phyloP scores from a whole-genome alignment of 768 basidiomycete species.

The Hemileccinum rubropunctum region DNA sequence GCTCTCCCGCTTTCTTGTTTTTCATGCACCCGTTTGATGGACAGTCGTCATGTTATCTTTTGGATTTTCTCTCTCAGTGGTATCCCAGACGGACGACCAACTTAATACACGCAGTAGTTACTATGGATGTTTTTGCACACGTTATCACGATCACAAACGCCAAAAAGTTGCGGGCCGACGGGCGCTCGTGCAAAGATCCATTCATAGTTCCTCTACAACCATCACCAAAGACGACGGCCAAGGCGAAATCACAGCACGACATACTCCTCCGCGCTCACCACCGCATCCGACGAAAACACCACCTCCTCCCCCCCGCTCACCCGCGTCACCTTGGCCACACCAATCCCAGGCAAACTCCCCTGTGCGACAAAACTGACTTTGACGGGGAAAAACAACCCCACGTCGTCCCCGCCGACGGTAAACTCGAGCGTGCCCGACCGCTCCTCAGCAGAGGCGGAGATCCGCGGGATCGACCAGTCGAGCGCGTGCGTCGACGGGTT shows the following conservation, averaged over 20 bases:
- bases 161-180: too few species aligned
- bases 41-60: too few species aligned
- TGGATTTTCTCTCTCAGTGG: too few species aligned
- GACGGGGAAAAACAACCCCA: conserved; percentile 90
- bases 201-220: background rate
- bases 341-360: conserved; percentile 78
- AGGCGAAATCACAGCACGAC: conserved; percentile 40
- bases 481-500: conserved; percentile 78
- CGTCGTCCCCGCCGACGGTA: conserved; percentile 80
- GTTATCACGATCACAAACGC: too few species aligned
- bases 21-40: too few species aligned
- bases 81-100: too few species aligned
- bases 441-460: conserved; percentile 57
- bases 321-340: conserved; percentile 56
- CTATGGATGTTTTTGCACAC: too few species aligned
- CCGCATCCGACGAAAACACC: conserved; percentile 52
- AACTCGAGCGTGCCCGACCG: conserved; percentile 90
- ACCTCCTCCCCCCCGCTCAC: conserved; percentile 48
- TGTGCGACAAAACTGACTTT: conserved; percentile 75
- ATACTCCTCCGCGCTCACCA: conserved; percentile 56
- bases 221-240: background rate
- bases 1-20: too few species aligned
- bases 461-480: conserved; percentile 76
- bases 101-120: too few species aligned
- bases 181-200: background rate